Evolutionary conservation across 345 rosid genomes (phyloP), one percentile per base, ranked within the genome.

Genomic region (Clarkia xantiana): DNA sequence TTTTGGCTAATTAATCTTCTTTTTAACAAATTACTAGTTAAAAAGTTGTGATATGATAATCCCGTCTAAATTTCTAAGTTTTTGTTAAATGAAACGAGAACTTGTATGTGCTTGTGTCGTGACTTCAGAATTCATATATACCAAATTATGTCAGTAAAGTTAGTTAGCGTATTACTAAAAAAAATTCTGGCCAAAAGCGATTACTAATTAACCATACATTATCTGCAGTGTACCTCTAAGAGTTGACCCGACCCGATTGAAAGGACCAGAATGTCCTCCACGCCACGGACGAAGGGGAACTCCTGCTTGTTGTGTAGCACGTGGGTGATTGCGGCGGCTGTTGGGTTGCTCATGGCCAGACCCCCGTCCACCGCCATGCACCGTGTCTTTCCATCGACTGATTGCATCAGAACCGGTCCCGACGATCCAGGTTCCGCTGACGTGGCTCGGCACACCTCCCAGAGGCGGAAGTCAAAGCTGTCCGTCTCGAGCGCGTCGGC

Each of bases 291-390:
- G 56, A 86, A 86, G 13, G 97, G 97, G 19, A 90, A 90, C 71
- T 90, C 97, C 58, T 86, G 94, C 77, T 90, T 90, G 65, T 90
- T 90, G 45, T 90, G 97, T 52, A 90, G 64, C 57, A 90, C 97
- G 66, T 90, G 97, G 47, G 97, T 90, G 29, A 90, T 86, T 11
- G 97, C 96, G 12, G 97, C 97, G 1, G 94, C 78, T 2, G 97
- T 65, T 7, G 96, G 97, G 60, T 90, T 90, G 52, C 70, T 81
- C 96, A 79, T 86, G 0, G 88, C 83, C 18, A 86, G 57, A 1
- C 93, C 96, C 2, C 96, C 96, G 19, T 86, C 97, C 10, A 90
- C 78, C 10, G 96, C 98, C 23, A 91, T 54, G 61, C 98, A 91
- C 56, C 59, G 56, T 38, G 91, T 86, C 60, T 54, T 79, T 13